Conservation (phyloP, 106 monocot species). For the Gastrodia elata region DNA sequence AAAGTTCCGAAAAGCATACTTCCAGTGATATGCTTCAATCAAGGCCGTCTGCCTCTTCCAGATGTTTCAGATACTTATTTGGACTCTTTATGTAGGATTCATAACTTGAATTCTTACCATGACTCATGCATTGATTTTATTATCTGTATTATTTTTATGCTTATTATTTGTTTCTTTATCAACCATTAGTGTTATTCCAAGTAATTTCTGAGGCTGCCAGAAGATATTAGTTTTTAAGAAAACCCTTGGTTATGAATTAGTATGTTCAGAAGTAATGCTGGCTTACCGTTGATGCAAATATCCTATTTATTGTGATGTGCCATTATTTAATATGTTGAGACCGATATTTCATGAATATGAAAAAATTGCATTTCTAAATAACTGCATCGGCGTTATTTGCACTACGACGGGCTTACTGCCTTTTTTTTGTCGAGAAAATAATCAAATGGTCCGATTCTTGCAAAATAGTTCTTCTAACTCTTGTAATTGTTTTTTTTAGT, state of each 20-base stretch:
- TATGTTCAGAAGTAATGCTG: neutral
- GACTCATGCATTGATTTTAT: neutral
- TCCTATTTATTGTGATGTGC: neutral
- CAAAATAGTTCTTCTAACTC: too few relatives aligned
- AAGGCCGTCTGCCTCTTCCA: conserved; percentile 71
- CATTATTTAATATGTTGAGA: neutral
- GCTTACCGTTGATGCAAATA: neutral
- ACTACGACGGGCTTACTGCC: too few relatives aligned
- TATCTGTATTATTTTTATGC: neutral
- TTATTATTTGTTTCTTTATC: neutral
- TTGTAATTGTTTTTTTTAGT: too few relatives aligned
- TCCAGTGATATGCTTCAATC: conserved; percentile 65
- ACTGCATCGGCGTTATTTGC: too few relatives aligned
- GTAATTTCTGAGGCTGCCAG: neutral
- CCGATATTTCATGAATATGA: neutral
- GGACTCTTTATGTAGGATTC: conserved; percentile 47
- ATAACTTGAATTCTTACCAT: neutral
- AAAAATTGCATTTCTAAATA: too few relatives aligned
- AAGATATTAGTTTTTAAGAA: neutral
- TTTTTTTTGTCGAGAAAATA: too few relatives aligned
- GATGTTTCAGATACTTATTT: conserved; percentile 65
- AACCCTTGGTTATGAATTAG: neutral
- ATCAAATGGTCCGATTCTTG: too few relatives aligned
- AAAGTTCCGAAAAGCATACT: conserved; percentile 29
- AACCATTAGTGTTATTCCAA: neutral